These are phyloP conservation scores for Aspergillus ostianus DNA, from an alignment of 495 filamentous ascomycete genomes.

Conservation along the genomic window DNA sequence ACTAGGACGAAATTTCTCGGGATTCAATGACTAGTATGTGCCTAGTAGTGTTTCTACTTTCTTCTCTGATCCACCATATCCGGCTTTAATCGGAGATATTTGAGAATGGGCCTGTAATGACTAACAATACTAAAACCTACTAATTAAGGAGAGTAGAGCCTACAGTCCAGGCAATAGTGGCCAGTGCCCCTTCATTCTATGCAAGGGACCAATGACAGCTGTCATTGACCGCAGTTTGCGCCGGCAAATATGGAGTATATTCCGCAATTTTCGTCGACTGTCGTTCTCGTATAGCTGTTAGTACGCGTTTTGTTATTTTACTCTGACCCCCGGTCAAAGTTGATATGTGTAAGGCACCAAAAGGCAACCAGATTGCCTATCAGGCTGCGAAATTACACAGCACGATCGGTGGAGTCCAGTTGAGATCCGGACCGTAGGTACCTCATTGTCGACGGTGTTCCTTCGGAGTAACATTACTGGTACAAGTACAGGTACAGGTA, in stretches of 20 bases:
- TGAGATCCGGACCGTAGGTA: background rate
- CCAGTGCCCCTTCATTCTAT: background rate
- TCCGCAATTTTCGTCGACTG: background rate
- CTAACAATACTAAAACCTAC: background rate
- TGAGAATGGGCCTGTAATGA: background rate
- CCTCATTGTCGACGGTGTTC: no score
- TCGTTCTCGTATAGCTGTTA: background rate
- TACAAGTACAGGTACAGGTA: background rate
- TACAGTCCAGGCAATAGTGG: background rate
- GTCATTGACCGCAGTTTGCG: conserved; percentile 6
- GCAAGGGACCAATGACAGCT: conserved; percentile 17
- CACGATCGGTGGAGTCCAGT: background rate
- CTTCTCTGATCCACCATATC: no score
- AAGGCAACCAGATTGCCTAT: background rate
- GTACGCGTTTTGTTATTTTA: background rate
- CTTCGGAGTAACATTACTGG: no score
- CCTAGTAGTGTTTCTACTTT: no score
- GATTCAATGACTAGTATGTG: no score
- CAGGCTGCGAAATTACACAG: background rate
- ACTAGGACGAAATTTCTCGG: no score
- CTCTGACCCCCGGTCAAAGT: background rate
- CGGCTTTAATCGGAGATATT: background rate
- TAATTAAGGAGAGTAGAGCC: background rate
- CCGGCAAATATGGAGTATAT: background rate
- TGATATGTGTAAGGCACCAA: background rate